These are phyloP conservation scores for Suillus sp. DNA, from an alignment of 768 basidiomycete genomes.

Conservation along the genomic window DNA sequence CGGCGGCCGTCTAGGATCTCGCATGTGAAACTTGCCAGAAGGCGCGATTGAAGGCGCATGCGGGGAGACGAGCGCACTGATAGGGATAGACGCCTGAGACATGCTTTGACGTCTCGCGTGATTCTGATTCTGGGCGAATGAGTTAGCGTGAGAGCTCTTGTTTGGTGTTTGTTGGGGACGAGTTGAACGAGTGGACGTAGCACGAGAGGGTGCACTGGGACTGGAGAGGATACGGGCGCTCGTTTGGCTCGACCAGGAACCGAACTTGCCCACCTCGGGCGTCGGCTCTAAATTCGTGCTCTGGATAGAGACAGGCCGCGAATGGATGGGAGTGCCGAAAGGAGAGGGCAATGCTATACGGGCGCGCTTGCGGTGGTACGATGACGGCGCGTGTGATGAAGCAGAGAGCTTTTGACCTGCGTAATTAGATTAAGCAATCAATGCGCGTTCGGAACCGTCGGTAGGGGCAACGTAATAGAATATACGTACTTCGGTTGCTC, in stretches of 20 bases:
- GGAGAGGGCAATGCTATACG: constrained; percentile 50
- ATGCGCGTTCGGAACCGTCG: constrained; percentile 25
- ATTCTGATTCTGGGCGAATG: constrained; percentile 18
- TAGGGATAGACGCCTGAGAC: constrained; percentile 75
- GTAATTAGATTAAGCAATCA: constrained; percentile 22
- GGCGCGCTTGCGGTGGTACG: constrained; percentile 72
- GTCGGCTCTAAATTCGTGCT: constrained; percentile 21
- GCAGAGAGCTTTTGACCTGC: constrained; percentile 57
- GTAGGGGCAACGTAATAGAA: constrained; percentile 20
- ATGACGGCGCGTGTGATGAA: constrained; percentile 66
- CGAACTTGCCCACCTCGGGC: constrained; percentile 22
- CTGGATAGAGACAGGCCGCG: constrained; percentile 32
- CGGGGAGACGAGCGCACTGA: constrained; percentile 76
- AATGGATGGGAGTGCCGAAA: constrained; percentile 33
- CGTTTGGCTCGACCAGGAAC: constrained; percentile 40
- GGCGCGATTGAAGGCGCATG: constrained; percentile 71
- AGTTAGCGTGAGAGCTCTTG: constrained; percentile 21
- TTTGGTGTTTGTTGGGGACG: constrained; percentile 23
- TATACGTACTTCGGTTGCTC: constrained; percentile 58
- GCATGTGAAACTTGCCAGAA: constrained; percentile 73
- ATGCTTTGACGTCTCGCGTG: constrained; percentile 51
- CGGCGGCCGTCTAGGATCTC: constrained; percentile 71
- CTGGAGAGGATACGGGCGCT: constrained; percentile 29
- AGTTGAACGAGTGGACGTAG: constrained; percentile 38
- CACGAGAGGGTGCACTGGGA: constrained; percentile 40